Conservation (phyloP, 2,329 filamentous ascomycete species). For the Bipolaris oryzae region DNA sequence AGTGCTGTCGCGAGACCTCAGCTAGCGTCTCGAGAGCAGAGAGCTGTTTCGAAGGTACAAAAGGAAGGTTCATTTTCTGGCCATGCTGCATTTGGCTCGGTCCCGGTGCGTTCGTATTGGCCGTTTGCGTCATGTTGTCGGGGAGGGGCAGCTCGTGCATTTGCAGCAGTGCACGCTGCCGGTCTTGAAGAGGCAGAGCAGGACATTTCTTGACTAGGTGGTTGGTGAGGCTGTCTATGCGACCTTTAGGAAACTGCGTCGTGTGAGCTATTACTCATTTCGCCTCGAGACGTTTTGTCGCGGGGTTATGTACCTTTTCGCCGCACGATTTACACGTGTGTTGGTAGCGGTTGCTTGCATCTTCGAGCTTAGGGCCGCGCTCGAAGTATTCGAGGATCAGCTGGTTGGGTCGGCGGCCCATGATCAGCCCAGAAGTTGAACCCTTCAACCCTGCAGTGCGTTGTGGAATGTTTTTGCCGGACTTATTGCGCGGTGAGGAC, state of each 20-base stretch:
- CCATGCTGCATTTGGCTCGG: conserved; percentile 31
- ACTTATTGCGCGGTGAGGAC: conserved; percentile 16
- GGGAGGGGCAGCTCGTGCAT: conserved; percentile 69
- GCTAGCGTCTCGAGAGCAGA: conserved; percentile 85
- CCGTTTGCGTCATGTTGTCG: conserved; percentile 43
- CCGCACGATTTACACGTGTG: conserved; percentile 90
- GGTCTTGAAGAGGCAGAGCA: conserved; percentile 74
- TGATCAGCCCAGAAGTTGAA: conserved; percentile 45
- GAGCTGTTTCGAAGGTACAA: conserved; percentile 63
- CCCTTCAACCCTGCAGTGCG: conserved; percentile 10
- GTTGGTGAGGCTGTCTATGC: conserved; percentile 79
- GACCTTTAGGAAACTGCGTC: conserved; percentile 77
- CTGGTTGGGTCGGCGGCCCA: conserved; percentile 84
- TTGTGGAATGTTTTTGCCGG: conserved; percentile 16
- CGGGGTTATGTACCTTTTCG: conserved; percentile 61
- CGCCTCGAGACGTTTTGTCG: conserved; percentile 14
- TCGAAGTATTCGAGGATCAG: conserved; percentile 89
- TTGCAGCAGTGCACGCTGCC: conserved; percentile 74
- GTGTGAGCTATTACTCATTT: conserved; percentile 29
- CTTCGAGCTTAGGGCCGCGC: conserved; percentile 82
- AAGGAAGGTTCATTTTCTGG: conserved; percentile 50
- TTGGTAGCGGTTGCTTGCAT: conserved; percentile 89
- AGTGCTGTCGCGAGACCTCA: conserved; percentile 77
- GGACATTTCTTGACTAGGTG: conserved; percentile 89
- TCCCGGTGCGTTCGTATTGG: conserved; percentile 17